These are phyloP conservation scores for Aspergillus nidulans DNA, from an alignment of 495 filamentous ascomycete genomes.

Conservation along the genomic window DNA sequence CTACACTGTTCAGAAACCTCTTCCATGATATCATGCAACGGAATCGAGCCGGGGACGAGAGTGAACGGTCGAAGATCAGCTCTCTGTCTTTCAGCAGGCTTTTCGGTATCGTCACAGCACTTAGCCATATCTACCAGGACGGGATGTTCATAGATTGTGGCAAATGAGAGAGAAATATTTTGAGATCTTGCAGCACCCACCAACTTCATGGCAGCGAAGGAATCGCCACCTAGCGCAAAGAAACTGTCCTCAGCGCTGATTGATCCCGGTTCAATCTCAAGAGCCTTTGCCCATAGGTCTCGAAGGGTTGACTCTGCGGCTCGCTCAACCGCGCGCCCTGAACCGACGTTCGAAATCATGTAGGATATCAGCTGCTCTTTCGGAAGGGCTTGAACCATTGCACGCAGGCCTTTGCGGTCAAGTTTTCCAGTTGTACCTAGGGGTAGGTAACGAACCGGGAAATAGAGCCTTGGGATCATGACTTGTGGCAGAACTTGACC, in stretches of 20 bases:
- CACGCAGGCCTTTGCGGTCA: constrained; percentile 54
- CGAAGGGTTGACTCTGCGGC: constrained; percentile 31
- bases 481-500: constrained; percentile 40
- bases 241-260: constrained; percentile 46
- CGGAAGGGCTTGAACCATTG: constrained; percentile 33
- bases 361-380: constrained; percentile 40
- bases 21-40: constrained; percentile 30
- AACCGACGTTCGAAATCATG: constrained; percentile 29
- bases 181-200: constrained; percentile 43
- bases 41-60: constrained; percentile 31
- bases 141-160: constrained; percentile 46
- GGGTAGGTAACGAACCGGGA: constrained; percentile 54
- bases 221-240: constrained; percentile 53
- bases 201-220: constrained; percentile 52
- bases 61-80: constrained; percentile 41
- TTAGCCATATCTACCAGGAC: constrained; percentile 46
- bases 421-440: constrained; percentile 55
- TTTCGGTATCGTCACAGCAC: constrained; percentile 17
- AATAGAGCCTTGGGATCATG: constrained; percentile 61
- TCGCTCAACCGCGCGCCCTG: constrained; percentile 22
- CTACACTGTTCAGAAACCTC: constrained; percentile 43
- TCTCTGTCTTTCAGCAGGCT: constrained; percentile 3
- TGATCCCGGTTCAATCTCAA: constrained; percentile 36
- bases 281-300: constrained; percentile 23
- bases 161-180: constrained; percentile 44